Conservation (phyloP, 441 rosid species). For the Rhodomyrtus psidioides region DNA sequence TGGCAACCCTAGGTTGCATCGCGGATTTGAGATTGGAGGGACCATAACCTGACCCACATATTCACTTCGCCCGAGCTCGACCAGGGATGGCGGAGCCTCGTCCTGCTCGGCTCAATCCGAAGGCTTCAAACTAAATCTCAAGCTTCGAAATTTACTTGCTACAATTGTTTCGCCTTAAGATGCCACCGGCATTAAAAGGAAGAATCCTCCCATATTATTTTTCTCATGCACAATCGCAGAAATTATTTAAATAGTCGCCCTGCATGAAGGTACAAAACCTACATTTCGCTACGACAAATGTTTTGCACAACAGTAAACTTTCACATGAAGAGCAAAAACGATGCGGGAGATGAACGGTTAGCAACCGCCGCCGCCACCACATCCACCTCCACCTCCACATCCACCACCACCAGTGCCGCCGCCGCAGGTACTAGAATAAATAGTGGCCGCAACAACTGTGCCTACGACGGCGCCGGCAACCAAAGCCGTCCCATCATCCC, state of each 20-base stretch:
- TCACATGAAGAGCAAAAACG: accelerated
- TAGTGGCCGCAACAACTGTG: background rate
- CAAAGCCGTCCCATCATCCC: background rate
- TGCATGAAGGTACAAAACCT: background rate
- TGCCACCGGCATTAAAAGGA: background rate
- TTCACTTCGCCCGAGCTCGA: too few species aligned
- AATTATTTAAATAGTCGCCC: background rate
- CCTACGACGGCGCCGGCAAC: background rate
- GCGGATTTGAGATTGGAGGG: too few species aligned
- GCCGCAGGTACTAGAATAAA: background rate
- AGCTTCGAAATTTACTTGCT: too few species aligned
- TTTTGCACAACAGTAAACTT: background rate
- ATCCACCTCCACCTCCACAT: background rate
- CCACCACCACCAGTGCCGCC: accelerated
- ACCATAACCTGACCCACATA: too few species aligned
- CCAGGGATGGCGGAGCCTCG: too few species aligned
- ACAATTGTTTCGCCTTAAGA: background rate
- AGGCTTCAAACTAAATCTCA: too few species aligned
- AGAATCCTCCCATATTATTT: background rate
- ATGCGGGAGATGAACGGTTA: background rate
- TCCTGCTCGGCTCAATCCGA: too few species aligned
- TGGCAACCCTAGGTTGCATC: too few species aligned
- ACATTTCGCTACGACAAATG: background rate
- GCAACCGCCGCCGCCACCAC: background rate
- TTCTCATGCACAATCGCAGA: accelerated